Conservation (phyloP, 352 stramenopile genomes). For the Phytophthora sp. region DNA sequence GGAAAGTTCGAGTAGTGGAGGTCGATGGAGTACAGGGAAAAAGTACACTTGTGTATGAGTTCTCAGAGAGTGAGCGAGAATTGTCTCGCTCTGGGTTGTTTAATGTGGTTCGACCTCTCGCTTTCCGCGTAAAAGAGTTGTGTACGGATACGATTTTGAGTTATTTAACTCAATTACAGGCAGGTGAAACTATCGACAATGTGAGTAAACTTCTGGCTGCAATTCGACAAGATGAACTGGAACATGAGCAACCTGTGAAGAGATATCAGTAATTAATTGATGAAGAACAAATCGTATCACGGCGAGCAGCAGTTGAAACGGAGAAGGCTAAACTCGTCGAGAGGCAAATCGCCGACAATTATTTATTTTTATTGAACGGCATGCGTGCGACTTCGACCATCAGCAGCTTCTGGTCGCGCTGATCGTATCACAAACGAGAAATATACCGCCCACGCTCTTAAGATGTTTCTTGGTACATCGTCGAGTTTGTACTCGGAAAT, state of each 20-base stretch:
- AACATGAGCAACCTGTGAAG: constrained; percentile 5
- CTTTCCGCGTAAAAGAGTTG: constrained; percentile 53
- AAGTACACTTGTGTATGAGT: constrained; percentile 62
- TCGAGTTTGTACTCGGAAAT: constrained; percentile 41
- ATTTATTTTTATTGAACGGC: constrained; percentile 36
- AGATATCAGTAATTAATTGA: constrained; percentile 18
- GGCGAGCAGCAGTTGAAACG: constrained; percentile 12
- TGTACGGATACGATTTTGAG: constrained; percentile 50
- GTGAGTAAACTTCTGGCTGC: constrained; percentile 29
- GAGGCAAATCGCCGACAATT: constrained; percentile 34
- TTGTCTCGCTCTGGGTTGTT: constrained; percentile 25
- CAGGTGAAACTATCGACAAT: background rate
- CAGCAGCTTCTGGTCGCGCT: background rate
- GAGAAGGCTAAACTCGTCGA: constrained; percentile 40
- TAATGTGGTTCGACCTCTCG: constrained; percentile 42
- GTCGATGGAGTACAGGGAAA: constrained; percentile 55
- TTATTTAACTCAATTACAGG: constrained; percentile 24
- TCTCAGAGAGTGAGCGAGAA: constrained; percentile 46
- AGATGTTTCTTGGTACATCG: constrained; percentile 43
- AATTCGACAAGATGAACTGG: constrained; percentile 32
- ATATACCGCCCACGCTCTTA: constrained; percentile 49
- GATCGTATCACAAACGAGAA: constrained; percentile 48
- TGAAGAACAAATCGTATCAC: background rate
- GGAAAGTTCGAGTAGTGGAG: constrained; percentile 65
- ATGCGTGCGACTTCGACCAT: background rate